Base-by-base conservation (phyloP, 371 early-diverging fungal genomes). In the Choanephora cucurbitarum region DNA sequence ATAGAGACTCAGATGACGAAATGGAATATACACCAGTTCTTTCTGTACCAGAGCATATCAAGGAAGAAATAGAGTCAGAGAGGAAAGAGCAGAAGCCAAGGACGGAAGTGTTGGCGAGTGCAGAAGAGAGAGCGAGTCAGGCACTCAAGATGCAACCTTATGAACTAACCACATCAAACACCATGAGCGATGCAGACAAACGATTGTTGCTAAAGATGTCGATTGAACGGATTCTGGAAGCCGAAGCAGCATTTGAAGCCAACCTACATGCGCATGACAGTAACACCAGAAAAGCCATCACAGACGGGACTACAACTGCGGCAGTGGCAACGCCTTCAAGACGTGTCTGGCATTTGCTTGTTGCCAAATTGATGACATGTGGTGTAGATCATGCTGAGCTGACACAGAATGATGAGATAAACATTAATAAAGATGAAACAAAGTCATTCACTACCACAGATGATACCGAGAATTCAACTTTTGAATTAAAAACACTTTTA, bases 71-170 rank as follows among this genome's bases (percentile, higher is more conserved):
- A 42, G 57, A 31, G 41, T 37, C 9, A 31, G 46, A 42, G 32
- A 55, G n/a, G 57, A 65, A 28, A 17, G 28, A 28, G 10, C 37
- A 22, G 0, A 60, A 60, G 8, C 57, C 55, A 4, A 57, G 50
- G 21, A 55, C 62, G 5, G 68, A 65, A 9, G 41, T 60, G 0
- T 41, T 78, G 15, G 67, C 75, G 0, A 78, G 78, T 58, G 72
- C 64, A 5, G 64, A 79, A 56, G 79, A 79, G 49, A 66, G 79
- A 8, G 79, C 74, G 0, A 67, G 55, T 19, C 73, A 75, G 49
- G 60, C 75, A 1, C 53, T 79, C 9, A 75, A 64, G 32, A 73
- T 73, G 69, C 60, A 79, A 22, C 79, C 79, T 0, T 73, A 70
- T 45, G 72, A 64, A 39, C 47, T 78, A 15, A 55, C 64, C 17